Base-by-base conservation (phyloP, 129 eudicot species). In the Tanacetum coccineum region DNA sequence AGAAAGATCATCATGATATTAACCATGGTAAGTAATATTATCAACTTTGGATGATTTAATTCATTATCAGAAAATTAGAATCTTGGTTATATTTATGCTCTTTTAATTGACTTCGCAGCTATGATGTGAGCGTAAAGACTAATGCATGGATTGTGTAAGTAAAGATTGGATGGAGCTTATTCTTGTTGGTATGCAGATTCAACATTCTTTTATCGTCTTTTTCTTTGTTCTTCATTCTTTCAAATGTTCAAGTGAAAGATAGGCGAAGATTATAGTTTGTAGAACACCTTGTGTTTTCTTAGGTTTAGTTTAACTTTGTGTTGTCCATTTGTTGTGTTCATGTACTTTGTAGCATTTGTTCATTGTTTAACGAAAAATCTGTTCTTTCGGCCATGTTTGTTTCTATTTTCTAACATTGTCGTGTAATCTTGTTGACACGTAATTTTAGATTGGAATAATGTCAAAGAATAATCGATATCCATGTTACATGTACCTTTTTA, bases 1-100 rank as follows among this genome's bases (percentile, higher is more conserved):
- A 78, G 42, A 87, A 77, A 70, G 81, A 70, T n/a, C 76, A 81
- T 17, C 74, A 25, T 45, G 68, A 77, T 28, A 51, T 52, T 30
- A 60, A 52, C 19, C 45, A 56, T 14, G 71, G 79, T 74, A 61
- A 69, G 1, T 9, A 36, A 7, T 36, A 36, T 36, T 59, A 4
- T 40, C 14, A 48, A 3, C 14, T 17, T 47, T 26, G 11, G 64
- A 10, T 39, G 25, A 20, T 65, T 62, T n/a, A 0, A 64, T 62
- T 62, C 28, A 4, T 61, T 30, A 3, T 73, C 18, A 28, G 0
- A 49, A 54, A 36, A 2, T 36, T 49, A 49, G n/a, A 49, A 14
- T 14, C 7, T 14, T 49, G 18, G 42, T 36, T 36, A 36, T 36
- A 36, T 36, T 36, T 36, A 36, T 36, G 42, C 36, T 49, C 3